A percentile compares a stretch with the other conserved stretches of the same genome.
These are phyloP conservation scores for Psilocybe tampanensis DNA, from an alignment of 768 basidiomycete species.

Conservation along the genomic window DNA sequence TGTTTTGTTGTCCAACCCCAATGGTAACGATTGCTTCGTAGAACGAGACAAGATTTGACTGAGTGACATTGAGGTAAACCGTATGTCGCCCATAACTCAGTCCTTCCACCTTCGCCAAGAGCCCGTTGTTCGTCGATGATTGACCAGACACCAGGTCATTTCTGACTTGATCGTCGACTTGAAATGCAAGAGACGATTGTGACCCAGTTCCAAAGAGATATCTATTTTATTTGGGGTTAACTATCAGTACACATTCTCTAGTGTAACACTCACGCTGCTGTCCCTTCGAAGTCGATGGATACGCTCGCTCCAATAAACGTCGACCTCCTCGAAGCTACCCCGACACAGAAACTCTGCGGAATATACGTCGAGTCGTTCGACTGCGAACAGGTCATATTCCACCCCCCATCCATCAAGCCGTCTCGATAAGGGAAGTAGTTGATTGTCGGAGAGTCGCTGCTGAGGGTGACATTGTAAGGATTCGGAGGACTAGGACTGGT, in stretches of 20 bases:
- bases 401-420: neutral
- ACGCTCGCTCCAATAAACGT: neutral
- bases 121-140: neutral
- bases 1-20: neutral
- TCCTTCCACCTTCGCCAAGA: neutral
- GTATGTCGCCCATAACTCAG: neutral
- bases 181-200: neutral
- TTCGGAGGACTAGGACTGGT: neutral
- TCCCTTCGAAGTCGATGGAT: conserved; percentile 3
- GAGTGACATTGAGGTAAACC: neutral
- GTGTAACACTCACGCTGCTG: conserved; percentile 2
- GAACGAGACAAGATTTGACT: neutral
- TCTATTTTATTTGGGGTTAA: neutral
- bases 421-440: conserved; percentile 3
- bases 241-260: neutral
- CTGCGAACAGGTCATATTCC: conserved; percentile 3
- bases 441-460: conserved; percentile 4
- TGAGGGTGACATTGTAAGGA: conserved; percentile 1
- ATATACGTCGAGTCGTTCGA: conserved; percentile 1
- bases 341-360: conserved; percentile 5
- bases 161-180: neutral
- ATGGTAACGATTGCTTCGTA: neutral
- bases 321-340: neutral
- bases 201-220: neutral
- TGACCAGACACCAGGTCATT: neutral